These are phyloP conservation scores for Murraya paniculata DNA, from an alignment of 345 rosid species.

Conservation along the genomic window DNA sequence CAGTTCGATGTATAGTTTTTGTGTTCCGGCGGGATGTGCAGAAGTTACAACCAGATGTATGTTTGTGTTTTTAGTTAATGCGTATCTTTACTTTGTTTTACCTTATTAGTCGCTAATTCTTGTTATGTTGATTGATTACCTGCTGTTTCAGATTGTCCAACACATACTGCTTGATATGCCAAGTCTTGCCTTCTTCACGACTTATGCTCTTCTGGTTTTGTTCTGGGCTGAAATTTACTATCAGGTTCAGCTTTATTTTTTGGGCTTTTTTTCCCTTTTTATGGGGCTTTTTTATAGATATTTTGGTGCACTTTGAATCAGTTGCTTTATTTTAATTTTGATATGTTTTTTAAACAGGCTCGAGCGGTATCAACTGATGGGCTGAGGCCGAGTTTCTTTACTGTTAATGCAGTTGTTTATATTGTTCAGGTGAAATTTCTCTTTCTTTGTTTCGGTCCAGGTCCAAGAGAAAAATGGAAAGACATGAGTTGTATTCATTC, in stretches of 20 bases:
- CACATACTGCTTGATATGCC: conserved; percentile 82
- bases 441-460: conserved; percentile 12
- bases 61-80: not conserved
- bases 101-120: not conserved
- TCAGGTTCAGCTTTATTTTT: conserved; percentile 46
- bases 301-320: not conserved
- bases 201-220: conserved; percentile 82
- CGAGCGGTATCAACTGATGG: conserved; percentile 85
- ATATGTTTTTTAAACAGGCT: conserved; percentile 47
- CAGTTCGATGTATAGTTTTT: conserved; percentile 75
- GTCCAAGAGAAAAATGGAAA: conserved; percentile 2
- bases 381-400: conserved; percentile 74
- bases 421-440: conserved; percentile 67
- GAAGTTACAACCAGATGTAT: conserved; percentile 58
- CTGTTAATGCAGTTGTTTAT: conserved; percentile 71
- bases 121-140: conserved; percentile 4
- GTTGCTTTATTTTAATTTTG: conserved; percentile 7
- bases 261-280: not conserved
- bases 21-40: conserved; percentile 65
- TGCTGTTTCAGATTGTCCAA: conserved; percentile 54
- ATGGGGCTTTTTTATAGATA: not conserved
- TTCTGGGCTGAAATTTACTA: conserved; percentile 98
- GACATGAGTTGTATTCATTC: conserved; percentile 17
- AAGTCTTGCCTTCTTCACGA: conserved; percentile 88
- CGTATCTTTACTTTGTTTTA: not conserved